A percentile compares a stretch with the other conserved stretches of the same genome.
Conservation (phyloP, 352 stramenopile species). For the Detonula confervacea region DNA sequence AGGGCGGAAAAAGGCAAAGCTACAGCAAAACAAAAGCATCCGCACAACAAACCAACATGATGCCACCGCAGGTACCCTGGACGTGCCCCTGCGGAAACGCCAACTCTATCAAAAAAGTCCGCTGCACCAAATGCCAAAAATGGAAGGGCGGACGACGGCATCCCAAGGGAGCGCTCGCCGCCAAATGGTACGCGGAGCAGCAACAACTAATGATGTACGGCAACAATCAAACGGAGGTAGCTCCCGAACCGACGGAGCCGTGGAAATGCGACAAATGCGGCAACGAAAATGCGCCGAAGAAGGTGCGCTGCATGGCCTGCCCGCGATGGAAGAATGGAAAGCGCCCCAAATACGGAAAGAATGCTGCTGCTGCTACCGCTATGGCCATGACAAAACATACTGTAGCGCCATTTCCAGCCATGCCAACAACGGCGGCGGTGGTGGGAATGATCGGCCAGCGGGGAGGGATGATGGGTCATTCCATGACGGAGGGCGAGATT, state of each 20-base stretch:
- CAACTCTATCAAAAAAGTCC: slow-evolving; percentile 11
- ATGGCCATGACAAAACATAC: too few species aligned
- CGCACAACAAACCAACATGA: background rate
- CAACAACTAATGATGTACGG: background rate
- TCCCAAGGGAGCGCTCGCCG: background rate
- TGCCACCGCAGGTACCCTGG: background rate
- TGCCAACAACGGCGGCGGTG: too few species aligned
- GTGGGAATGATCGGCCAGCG: too few species aligned
- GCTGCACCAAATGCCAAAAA: slow-evolving; percentile 16
- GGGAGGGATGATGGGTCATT: too few species aligned
- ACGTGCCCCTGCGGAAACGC: background rate
- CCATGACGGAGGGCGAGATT: too few species aligned
- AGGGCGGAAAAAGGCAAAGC: background rate
- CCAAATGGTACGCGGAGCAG: background rate
- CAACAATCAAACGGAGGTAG: background rate
- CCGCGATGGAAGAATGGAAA: slow-evolving; percentile 29
- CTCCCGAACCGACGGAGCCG: background rate
- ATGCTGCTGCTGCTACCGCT: background rate
- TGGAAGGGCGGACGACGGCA: slow-evolving; percentile 8
- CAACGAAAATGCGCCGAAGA: slow-evolving; percentile 4
- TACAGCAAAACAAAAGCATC: background rate
- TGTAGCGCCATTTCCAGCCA: too few species aligned
- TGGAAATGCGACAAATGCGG: slow-evolving; percentile 33
- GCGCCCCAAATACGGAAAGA: background rate
- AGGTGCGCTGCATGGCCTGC: slow-evolving; percentile 21